Conservation (phyloP, 768 basidiomycete genomes). For the Serendipita sp. region DNA sequence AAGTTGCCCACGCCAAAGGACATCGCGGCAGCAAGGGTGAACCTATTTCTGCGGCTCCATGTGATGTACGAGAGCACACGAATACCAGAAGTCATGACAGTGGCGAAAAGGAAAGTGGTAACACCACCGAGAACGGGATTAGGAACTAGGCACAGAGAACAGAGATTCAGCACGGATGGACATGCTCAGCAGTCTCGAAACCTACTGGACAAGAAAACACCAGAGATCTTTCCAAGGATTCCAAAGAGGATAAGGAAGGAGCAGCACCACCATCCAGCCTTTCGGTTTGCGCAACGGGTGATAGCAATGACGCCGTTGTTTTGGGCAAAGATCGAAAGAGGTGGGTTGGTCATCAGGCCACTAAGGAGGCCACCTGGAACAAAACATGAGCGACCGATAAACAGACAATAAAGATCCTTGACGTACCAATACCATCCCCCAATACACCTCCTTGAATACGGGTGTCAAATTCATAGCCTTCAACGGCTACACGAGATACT, state of each 20-base stretch:
- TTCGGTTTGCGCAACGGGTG: constrained; percentile 67
- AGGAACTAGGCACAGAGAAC: constrained; percentile 30
- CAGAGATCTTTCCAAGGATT: constrained; percentile 63
- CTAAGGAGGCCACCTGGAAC: constrained; percentile 42
- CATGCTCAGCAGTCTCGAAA: background rate
- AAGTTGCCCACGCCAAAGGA: constrained; percentile 21
- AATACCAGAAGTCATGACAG: constrained; percentile 51
- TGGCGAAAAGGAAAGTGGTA: constrained; percentile 74
- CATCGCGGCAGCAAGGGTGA: constrained; percentile 17
- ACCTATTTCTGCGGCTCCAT: constrained; percentile 32
- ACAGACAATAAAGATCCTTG: background rate
- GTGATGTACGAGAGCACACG: constrained; percentile 45
- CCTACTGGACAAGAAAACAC: constrained; percentile 61
- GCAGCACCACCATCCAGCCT: constrained; percentile 67
- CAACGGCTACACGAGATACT: constrained; percentile 56
- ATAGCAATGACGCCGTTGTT: constrained; percentile 74
- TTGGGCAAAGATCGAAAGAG: constrained; percentile 61
- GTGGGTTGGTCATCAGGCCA: constrained; percentile 65
- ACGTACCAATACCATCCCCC: constrained; percentile 20
- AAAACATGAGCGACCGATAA: background rate
- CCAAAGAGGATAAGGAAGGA: constrained; percentile 66
- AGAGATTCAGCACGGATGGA: background rate
- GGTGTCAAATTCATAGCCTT: constrained; percentile 60
- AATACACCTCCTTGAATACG: constrained; percentile 72
- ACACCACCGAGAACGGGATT: constrained; percentile 71